Evolutionary conservation across 1,284 basidiomycete species (phyloP).

Genomic region (Ustilago curta): DNA sequence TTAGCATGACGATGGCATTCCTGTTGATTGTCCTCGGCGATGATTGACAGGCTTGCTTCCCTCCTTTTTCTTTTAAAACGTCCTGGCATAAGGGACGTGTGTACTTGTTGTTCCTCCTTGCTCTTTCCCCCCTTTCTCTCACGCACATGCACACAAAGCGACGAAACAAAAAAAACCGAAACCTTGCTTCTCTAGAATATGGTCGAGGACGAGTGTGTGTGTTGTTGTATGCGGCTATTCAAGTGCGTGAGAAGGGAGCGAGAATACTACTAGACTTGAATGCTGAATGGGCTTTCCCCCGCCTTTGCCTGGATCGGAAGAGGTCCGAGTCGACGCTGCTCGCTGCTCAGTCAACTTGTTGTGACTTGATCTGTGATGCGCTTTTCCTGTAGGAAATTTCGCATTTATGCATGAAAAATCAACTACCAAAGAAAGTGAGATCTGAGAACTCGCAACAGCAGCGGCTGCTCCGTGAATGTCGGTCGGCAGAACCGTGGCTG

Average conservation of each 20-base stretch:
- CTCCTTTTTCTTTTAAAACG: constrained; percentile 12
- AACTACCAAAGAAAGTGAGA: neutral
- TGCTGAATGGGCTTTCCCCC: neutral
- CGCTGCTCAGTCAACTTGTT: neutral
- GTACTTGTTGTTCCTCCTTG: constrained; percentile 34
- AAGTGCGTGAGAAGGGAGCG: neutral
- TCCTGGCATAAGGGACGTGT: constrained; percentile 23
- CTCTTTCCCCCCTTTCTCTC: constrained; percentile 13
- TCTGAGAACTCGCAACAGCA: neutral
- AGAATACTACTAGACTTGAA: neutral
- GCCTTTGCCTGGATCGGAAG: neutral
- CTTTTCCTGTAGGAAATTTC: neutral
- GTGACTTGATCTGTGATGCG: neutral
- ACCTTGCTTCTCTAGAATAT: constrained; percentile 39
- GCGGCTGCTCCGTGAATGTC: too few species aligned
- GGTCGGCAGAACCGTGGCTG: neutral
- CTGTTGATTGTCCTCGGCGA: neutral
- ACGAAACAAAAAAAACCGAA: constrained; percentile 31
- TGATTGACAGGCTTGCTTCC: constrained; percentile 7
- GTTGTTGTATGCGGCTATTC: neutral
- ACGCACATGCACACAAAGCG: constrained; percentile 40
- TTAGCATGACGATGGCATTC: constrained; percentile 11
- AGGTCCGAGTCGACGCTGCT: neutral
- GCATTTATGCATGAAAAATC: neutral
- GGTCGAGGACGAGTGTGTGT: neutral